Percentiles rank a stretch among this genome's conserved stretches.
phyloP scores from a whole-genome alignment of 805 yeast genomes.

The Metschnikowia corniflorae region DNA sequence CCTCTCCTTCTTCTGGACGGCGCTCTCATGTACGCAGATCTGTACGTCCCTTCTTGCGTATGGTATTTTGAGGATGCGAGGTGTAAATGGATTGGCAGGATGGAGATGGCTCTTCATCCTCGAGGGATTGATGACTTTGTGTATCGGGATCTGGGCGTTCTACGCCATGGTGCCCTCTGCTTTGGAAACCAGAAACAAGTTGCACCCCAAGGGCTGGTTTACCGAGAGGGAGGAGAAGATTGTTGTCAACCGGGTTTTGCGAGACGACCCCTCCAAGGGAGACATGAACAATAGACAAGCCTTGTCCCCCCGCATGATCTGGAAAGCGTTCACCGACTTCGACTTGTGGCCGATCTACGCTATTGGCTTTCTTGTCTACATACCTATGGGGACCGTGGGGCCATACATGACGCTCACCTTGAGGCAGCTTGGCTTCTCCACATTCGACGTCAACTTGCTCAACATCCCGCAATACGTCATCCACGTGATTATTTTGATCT shows the following conservation, averaged over 20 bases:
- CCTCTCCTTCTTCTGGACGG: conserved; percentile 57
- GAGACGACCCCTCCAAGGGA: conserved; percentile 62
- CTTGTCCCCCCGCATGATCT: conserved; percentile 37
- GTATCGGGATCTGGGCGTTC: conserved; percentile 46
- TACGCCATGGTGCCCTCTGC: conserved; percentile 54
- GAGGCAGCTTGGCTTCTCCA: conserved; percentile 47
- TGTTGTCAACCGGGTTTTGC: conserved; percentile 52
- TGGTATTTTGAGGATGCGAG: conserved; percentile 52
- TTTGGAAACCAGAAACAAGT: conserved; percentile 49
- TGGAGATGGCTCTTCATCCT: conserved; percentile 68
- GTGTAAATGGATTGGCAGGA: conserved; percentile 41
- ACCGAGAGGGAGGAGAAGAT: conserved; percentile 54
- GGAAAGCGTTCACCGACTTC: conserved; percentile 43
- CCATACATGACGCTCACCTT: conserved; percentile 49
- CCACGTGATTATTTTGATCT: conserved; percentile 21
- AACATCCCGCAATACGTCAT: conserved; percentile 47
- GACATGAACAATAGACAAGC: conserved; percentile 64
- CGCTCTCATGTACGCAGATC: conserved; percentile 48
- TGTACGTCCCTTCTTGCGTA: conserved; percentile 45
- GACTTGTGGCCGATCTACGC: conserved; percentile 55
- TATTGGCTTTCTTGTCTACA: conserved; percentile 38
- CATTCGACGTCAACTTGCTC: conserved; percentile 50
- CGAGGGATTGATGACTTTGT: conserved; percentile 57
- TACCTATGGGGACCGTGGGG: conserved; percentile 15
- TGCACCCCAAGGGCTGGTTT: conserved; percentile 47